Percentiles rank a stretch among this genome's conserved stretches.
Conservation (phyloP, 805 yeast genomes). For the Torulaspora delbrueckii region DNA sequence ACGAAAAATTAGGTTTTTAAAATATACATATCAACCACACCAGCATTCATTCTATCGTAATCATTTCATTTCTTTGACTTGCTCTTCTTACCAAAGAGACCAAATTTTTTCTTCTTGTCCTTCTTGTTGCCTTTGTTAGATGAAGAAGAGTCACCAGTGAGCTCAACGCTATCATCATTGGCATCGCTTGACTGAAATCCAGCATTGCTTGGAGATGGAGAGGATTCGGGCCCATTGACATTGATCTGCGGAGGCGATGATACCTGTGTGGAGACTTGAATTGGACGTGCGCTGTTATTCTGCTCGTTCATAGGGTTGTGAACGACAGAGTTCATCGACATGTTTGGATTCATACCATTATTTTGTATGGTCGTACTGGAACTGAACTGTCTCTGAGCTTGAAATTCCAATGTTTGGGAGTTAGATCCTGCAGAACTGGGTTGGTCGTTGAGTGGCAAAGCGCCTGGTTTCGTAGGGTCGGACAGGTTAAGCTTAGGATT, state of each 20-base stretch:
- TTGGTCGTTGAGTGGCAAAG: conserved; percentile 8
- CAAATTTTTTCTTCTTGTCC: conserved; percentile 32
- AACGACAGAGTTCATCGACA: conserved; percentile 23
- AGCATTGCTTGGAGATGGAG: conserved; percentile 12
- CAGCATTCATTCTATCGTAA: conserved; percentile 1
- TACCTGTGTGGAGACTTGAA: conserved; percentile 6
- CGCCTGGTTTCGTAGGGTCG: conserved; percentile 9
- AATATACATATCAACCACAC: conserved; percentile 3
- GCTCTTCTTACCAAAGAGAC: conserved; percentile 29
- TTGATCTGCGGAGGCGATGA: conserved; percentile 17
- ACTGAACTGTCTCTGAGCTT: conserved; percentile 25
- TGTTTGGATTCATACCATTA: conserved; percentile 17
- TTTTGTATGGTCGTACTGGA: conserved; percentile 20
- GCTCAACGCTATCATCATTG: conserved; percentile 6
- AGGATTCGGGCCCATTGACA: conserved; percentile 11
- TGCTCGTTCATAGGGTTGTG: conserved; percentile 17
- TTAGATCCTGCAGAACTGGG: conserved; percentile 6
- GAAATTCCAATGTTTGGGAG: conserved; percentile 7
- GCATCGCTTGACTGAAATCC: conserved; percentile 6
- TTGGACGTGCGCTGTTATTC: conserved; percentile 1
- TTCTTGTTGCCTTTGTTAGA: conserved; percentile 17
- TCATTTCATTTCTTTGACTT: conserved; percentile 20
- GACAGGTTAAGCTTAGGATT: conserved; percentile 15
- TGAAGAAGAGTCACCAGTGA: conserved; percentile 5
- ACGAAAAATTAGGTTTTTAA: neutral